Evolutionary conservation across 441 rosid genomes (phyloP).

Genomic region (Populus hybrid): DNA sequence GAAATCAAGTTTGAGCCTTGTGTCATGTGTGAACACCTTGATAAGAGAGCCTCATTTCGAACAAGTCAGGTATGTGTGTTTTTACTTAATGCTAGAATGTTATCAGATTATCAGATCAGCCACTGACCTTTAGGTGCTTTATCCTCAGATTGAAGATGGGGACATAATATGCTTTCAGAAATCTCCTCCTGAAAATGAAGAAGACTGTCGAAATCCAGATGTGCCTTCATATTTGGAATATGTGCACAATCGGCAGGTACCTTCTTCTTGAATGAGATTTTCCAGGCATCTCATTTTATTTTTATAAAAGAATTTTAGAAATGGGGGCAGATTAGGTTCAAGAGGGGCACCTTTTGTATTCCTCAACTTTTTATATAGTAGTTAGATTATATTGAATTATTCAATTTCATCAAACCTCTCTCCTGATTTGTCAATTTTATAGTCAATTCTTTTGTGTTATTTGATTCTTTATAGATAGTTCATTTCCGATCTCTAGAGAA

Average conservation of each 20-base stretch:
- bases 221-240: slow-evolving; percentile 94
- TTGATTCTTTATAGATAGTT: slow-evolving; percentile 51
- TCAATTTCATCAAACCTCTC: background rate
- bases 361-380: background rate
- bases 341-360: background rate
- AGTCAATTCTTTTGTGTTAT: slow-evolving; percentile 8
- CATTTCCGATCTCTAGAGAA: slow-evolving; percentile 82
- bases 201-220: slow-evolving; percentile 60
- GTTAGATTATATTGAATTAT: background rate
- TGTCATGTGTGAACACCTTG: slow-evolving; percentile 95
- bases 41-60: slow-evolving; percentile 69
- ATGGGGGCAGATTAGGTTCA: background rate
- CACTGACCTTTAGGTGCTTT: slow-evolving; percentile 10
- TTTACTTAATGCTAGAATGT: slow-evolving; percentile 11
- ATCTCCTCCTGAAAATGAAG: slow-evolving; percentile 48
- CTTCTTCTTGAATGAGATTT: background rate
- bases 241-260: slow-evolving; percentile 95
- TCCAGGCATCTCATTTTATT: background rate
- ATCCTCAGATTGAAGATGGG: slow-evolving; percentile 89
- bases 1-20: slow-evolving; percentile 92
- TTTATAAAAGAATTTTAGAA: background rate
- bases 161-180: slow-evolving; percentile 96
- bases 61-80: slow-evolving; percentile 60
- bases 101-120: background rate
- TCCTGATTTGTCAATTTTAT: background rate